Conservation (phyloP, 768 basidiomycete species). For the Psilocybe cyanescens region DNA sequence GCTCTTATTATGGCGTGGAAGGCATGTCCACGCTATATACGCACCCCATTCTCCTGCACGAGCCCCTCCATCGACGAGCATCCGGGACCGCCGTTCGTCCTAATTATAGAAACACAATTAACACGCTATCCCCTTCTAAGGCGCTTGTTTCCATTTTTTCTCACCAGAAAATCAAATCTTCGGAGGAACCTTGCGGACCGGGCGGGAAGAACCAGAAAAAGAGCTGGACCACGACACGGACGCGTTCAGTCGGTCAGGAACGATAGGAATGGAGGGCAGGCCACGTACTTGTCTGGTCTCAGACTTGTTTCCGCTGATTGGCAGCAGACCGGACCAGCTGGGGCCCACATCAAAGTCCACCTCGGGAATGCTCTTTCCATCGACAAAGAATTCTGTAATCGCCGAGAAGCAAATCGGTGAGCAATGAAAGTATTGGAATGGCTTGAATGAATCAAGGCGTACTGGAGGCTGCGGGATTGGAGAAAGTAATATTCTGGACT, state of each 20-base stretch:
- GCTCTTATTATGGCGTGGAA: background rate
- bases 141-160: constrained; percentile 2
- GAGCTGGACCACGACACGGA: constrained; percentile 42
- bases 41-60: constrained; percentile 75
- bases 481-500: constrained; percentile 72
- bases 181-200: constrained; percentile 68
- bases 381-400: constrained; percentile 67
- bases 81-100: constrained; percentile 84
- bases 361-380: constrained; percentile 66
- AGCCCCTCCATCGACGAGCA: constrained; percentile 76
- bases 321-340: constrained; percentile 75
- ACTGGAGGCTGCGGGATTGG: constrained; percentile 68
- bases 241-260: constrained; percentile 2
- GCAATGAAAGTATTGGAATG: background rate
- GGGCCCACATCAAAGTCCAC: constrained; percentile 78
- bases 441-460: background rate
- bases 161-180: constrained; percentile 79
- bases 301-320: constrained; percentile 60
- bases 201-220: constrained; percentile 90
- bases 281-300: constrained; percentile 69
- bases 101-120: constrained; percentile 27
- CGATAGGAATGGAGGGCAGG: background rate
- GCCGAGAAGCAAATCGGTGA: background rate
- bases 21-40: constrained; percentile 20
- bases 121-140: background rate